phyloP scores from a whole-genome alignment of 2,329 filamentous ascomycete genomes.

The Pseudogymnoascus sp. region DNA sequence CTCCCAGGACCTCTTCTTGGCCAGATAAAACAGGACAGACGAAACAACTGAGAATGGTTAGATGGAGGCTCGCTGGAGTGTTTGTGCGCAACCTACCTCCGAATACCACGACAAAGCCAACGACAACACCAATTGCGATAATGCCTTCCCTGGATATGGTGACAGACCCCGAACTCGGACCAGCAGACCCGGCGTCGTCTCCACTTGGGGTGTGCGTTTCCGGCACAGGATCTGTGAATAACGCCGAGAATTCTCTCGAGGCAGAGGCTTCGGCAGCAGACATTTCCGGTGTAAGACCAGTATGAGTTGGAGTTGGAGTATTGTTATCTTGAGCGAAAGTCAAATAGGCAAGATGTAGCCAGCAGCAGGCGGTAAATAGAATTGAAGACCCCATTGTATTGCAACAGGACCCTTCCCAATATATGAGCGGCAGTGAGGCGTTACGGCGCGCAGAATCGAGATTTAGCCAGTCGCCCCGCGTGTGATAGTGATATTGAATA shows the following conservation, averaged over 20 bases:
- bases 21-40: constrained; percentile 66
- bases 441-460: background rate
- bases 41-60: constrained; percentile 16
- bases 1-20: constrained; percentile 80
- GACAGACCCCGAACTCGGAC: constrained; percentile 50
- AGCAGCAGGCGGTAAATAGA: constrained; percentile 7
- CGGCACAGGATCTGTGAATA: constrained; percentile 18
- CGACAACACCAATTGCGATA: constrained; percentile 66
- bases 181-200: constrained; percentile 52
- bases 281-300: constrained; percentile 4
- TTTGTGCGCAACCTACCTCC: constrained; percentile 48
- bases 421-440: background rate
- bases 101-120: constrained; percentile 55
- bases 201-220: constrained; percentile 17
- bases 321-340: background rate
- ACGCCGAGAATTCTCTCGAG: constrained; percentile 23
- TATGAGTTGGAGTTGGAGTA: background rate
- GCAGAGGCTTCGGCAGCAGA: constrained; percentile 14
- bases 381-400: constrained; percentile 4
- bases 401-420: background rate
- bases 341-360: constrained; percentile 5
- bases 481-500: constrained; percentile 1
- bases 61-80: background rate
- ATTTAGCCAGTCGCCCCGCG: background rate
- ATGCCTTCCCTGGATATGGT: constrained; percentile 60